phyloP scores from a whole-genome alignment of 1,284 basidiomycete species.

The Fomitopsis schrenkii region DNA sequence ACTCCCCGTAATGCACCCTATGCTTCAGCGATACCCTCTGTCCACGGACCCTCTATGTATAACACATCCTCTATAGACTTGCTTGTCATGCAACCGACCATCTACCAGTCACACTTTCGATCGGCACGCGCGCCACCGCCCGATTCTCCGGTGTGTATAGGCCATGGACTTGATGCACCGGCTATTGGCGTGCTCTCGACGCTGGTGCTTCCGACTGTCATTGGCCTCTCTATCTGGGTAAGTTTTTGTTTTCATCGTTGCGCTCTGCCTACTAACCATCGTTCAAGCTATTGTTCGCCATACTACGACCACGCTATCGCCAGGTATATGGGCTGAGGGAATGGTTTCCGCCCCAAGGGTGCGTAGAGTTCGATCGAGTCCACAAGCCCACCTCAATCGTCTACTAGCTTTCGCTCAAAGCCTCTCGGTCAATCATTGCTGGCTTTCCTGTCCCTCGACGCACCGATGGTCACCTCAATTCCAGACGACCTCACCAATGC shows the following conservation, averaged over 20 bases:
- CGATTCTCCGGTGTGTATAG: slow-evolving; percentile 49
- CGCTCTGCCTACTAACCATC: neutral
- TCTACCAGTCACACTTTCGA: slow-evolving; percentile 32
- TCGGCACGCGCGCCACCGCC: neutral
- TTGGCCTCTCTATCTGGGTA: slow-evolving; percentile 67
- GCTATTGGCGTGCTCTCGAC: slow-evolving; percentile 59
- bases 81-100: slow-evolving; percentile 28
- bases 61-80: slow-evolving; percentile 23
- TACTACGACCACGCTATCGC: slow-evolving; percentile 61
- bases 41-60: slow-evolving; percentile 9
- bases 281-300: slow-evolving; percentile 58
- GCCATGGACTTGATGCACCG: slow-evolving; percentile 58
- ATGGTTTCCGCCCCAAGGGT: slow-evolving; percentile 73
- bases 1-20: neutral
- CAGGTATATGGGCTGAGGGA: slow-evolving; percentile 68
- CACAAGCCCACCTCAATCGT: slow-evolving; percentile 5
- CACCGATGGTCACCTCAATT: slow-evolving; percentile 60
- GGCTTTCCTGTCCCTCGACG: slow-evolving; percentile 65
- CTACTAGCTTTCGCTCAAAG: slow-evolving; percentile 56
- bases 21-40: neutral
- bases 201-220: slow-evolving; percentile 47
- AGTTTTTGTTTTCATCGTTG: slow-evolving; percentile 22
- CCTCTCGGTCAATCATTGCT: slow-evolving; percentile 53
- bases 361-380: slow-evolving; percentile 28
- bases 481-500: slow-evolving; percentile 52